A percentile compares a stretch with the other conserved stretches of the same genome.
These are phyloP conservation scores for Syzygium aromaticum DNA, from an alignment of 345 rosid genomes.

Conservation along the genomic window DNA sequence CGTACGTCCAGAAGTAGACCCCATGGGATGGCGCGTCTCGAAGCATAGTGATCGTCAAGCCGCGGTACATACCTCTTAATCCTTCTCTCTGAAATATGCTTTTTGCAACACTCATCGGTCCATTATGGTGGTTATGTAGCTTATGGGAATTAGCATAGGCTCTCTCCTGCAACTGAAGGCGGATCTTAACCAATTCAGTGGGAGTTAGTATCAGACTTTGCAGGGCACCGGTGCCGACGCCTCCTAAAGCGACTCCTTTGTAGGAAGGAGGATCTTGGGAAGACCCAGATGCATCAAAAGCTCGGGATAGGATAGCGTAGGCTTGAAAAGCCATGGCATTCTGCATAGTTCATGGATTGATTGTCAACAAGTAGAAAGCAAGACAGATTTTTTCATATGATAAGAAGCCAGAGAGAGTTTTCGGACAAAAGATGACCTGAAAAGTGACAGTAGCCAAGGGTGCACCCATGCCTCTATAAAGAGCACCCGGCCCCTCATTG, in stretches of 20 bases:
- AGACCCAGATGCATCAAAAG: constrained; percentile 43
- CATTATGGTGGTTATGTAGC: constrained; percentile 4
- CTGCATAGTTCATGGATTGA: constrained; percentile 26
- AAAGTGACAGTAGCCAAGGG: constrained; percentile 92
- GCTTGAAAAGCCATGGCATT: constrained; percentile 94
- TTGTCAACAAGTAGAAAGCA: background rate
- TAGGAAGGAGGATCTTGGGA: constrained; percentile 69
- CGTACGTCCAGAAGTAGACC: constrained; percentile 85
- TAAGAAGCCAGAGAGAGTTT: background rate
- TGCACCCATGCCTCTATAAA: constrained; percentile 89
- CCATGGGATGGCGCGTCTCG: constrained; percentile 88
- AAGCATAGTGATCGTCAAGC: constrained; percentile 59
- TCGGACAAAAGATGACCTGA: constrained; percentile 40
- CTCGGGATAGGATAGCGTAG: constrained; percentile 71
- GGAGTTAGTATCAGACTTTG: constrained; percentile 75
- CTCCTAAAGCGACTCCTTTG: constrained; percentile 77
- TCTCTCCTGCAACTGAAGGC: constrained; percentile 56
- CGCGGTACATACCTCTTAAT: constrained; percentile 54
- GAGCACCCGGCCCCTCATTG: constrained; percentile 62
- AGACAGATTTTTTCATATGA: background rate
- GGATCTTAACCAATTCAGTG: constrained; percentile 74
- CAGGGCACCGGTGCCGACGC: constrained; percentile 74
- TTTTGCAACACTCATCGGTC: constrained; percentile 57
- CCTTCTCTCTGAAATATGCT: constrained; percentile 56
- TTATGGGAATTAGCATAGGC: constrained; percentile 3